Conservation (phyloP, 495 filamentous ascomycete genomes). For the Bacidia rubella region DNA sequence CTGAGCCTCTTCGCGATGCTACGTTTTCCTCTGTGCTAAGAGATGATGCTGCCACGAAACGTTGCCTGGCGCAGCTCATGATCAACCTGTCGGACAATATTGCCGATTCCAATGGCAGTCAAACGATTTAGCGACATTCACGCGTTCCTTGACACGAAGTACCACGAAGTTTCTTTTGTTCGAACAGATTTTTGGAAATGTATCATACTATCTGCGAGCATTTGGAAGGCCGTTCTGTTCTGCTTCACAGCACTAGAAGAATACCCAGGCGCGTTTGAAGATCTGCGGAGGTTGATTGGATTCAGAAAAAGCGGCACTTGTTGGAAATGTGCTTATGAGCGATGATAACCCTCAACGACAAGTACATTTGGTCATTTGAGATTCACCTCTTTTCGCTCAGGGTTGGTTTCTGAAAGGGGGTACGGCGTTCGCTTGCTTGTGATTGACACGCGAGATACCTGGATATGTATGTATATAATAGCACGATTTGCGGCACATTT, state of each 20-base stretch:
- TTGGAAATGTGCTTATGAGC: conserved; percentile 1
- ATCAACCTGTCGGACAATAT: conserved; percentile 95
- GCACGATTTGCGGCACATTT: no score
- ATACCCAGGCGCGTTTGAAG: conserved; percentile 12
- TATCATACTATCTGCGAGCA: conserved; percentile 19
- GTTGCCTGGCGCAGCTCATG: conserved; percentile 87
- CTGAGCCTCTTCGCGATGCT: conserved; percentile 88
- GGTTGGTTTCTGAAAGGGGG: no score
- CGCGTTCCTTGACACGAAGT: no score
- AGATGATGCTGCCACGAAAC: conserved; percentile 95
- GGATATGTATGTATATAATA: not conserved
- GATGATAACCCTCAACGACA: not conserved
- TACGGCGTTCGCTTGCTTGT: conserved; percentile 1
- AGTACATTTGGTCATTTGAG: no score
- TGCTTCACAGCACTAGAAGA: conserved; percentile 14
- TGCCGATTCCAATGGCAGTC: conserved; percentile 42
- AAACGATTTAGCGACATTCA: conserved; percentile 33
- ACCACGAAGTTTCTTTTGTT: no score
- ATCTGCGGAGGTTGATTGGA: not conserved
- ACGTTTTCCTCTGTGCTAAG: conserved; percentile 94
- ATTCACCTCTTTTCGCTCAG: no score
- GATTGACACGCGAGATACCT: not conserved
- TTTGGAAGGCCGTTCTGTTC: conserved; percentile 7
- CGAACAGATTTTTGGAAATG: conserved; percentile 15
- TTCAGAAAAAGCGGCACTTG: conserved; percentile 9